Evolutionary conservation across 108 stramenopile genomes (phyloP), one percentile per base, ranked within the genome.

Genomic region (Cyclotella baltica): DNA sequence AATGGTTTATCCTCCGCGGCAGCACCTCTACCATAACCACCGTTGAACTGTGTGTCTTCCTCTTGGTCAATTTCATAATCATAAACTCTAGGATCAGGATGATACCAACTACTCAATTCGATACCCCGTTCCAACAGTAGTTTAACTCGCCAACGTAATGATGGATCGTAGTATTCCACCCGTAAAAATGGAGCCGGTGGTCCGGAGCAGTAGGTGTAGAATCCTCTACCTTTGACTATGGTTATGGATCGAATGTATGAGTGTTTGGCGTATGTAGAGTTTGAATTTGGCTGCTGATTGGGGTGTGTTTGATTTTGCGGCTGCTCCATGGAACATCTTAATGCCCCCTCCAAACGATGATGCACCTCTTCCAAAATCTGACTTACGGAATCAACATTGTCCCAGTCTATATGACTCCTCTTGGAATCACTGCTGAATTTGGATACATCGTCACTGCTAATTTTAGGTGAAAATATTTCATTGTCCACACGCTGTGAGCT

Each of bases 131-230:
- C 95, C 66, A 96, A 69, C 19, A 88, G 52, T 69, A 88, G 69
- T 69, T 96, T 96, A 0, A 96, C 90, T 53, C 88, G 90, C 93
- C 93, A 96, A 66, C 90, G 66, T 55, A 85, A 57, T 46, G 83
- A 76, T 5, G 95, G 95, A 81, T 96, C 87, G 61, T 96, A 96
- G 70, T 96, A 96, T 78, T 96, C 92, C 23, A 92, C 85, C n/a
- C 83, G 62, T 13, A 91, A 52, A 75, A 92, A 89, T 57, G 91
- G 91, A 27, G 87, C 87, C 15, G 85, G 50, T 11, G 90, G 90
- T 33, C 92, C 92, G 23, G 89, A 78, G 40, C 88, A 92, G 71
- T 82, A 96, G 23, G 92, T 91, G 68, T 96, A 96, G 71, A 96
- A 96, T 31, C 91, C 92, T 62, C 91, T 57, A n/a, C 95, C 95